Conservation (phyloP, 768 basidiomycete genomes). For the Pulveroboletus sp. region DNA sequence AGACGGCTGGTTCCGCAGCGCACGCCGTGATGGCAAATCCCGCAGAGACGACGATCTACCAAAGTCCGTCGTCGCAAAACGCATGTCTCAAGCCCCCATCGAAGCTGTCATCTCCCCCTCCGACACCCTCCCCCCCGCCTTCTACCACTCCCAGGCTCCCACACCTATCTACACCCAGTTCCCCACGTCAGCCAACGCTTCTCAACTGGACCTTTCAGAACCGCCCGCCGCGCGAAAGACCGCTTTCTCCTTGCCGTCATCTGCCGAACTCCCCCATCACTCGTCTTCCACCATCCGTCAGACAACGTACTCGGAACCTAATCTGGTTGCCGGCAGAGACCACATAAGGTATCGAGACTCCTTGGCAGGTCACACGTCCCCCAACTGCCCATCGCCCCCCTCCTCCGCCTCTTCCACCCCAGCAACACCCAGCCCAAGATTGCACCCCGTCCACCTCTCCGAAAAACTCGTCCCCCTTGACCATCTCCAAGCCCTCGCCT, state of each 20-base stretch:
- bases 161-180: slow-evolving; percentile 29
- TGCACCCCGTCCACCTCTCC: slow-evolving; percentile 19
- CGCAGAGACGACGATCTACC: slow-evolving; percentile 39
- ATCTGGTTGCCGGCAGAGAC: slow-evolving; percentile 18
- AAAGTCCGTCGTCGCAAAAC: slow-evolving; percentile 46
- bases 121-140: slow-evolving; percentile 19
- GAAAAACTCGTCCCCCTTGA: slow-evolving; percentile 59
- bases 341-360: slow-evolving; percentile 22
- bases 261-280: slow-evolving; percentile 23
- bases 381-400: slow-evolving; percentile 30
- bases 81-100: slow-evolving; percentile 32
- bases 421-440: slow-evolving; percentile 34
- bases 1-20: slow-evolving; percentile 77
- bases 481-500: slow-evolving; percentile 54
- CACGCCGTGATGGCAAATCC: slow-evolving; percentile 60
- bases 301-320: slow-evolving; percentile 33
- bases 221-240: slow-evolving; percentile 20
- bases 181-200: slow-evolving; percentile 28
- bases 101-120: slow-evolving; percentile 25
- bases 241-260: slow-evolving; percentile 31
- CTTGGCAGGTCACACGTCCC: slow-evolving; percentile 19
- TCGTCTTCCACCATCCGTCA: slow-evolving; percentile 21
- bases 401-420: slow-evolving; percentile 40
- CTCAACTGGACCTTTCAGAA: slow-evolving; percentile 27
- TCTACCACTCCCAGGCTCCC: slow-evolving; percentile 21